phyloP scores from a whole-genome alignment of 2,329 filamentous ascomycete genomes.

The Penicillium glabrum region DNA sequence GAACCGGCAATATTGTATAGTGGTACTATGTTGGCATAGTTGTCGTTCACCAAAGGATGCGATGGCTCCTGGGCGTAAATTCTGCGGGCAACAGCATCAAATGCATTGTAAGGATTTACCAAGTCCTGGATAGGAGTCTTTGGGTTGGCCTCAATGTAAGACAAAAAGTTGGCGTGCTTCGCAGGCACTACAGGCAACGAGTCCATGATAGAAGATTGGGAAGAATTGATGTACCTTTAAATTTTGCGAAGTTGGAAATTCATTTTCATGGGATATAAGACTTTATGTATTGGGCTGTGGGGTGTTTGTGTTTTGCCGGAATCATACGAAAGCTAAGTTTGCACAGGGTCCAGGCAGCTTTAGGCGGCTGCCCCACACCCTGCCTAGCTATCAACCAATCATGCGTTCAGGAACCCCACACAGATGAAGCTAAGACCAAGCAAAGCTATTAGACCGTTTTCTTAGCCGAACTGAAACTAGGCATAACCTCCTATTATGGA shows the following conservation, averaged over 20 bases:
- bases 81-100: conserved; percentile 37
- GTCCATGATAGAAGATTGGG: background rate
- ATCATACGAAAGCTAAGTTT: background rate
- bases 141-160: conserved; percentile 25
- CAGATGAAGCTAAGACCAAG: too few species aligned
- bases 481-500: too few species aligned
- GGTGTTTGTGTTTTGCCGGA: background rate
- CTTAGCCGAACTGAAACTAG: too few species aligned
- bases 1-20: conserved; percentile 29
- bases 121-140: conserved; percentile 28
- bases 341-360: conserved; percentile 9
- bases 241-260: background rate
- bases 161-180: conserved; percentile 29
- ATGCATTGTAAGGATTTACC: conserved; percentile 38
- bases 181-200: conserved; percentile 14
- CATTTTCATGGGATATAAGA: background rate
- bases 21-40: conserved; percentile 36
- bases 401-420: too few species aligned
- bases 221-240: background rate
- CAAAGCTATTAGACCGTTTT: too few species aligned
- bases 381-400: background rate
- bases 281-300: background rate
- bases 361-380: conserved; percentile 1
- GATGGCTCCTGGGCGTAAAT: conserved; percentile 41
- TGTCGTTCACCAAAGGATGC: conserved; percentile 28